These are phyloP conservation scores for Phlyctochytrium arcticum DNA, from an alignment of 192 early-diverging fungal genomes.

Conservation along the genomic window DNA sequence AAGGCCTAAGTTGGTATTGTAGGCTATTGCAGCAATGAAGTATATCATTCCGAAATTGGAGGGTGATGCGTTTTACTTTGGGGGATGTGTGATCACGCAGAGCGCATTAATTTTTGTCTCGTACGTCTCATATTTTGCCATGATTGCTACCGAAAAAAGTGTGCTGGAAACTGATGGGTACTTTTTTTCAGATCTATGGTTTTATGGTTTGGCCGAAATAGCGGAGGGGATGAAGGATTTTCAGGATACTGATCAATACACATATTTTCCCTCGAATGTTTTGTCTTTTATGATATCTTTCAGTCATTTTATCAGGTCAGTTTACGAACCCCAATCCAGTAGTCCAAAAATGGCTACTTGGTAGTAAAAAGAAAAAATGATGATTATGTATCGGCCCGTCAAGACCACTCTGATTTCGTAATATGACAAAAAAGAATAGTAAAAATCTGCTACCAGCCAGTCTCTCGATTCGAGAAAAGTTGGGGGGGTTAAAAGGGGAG, in stretches of 20 bases:
- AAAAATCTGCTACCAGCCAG: too few species aligned
- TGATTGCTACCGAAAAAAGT: not conserved
- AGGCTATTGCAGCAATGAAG: conserved; percentile 44
- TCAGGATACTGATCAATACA: conserved; percentile 12
- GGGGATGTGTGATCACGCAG: conserved; percentile 36
- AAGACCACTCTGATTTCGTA: too few species aligned
- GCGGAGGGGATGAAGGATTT: conserved; percentile 6
- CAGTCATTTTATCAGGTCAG: too few species aligned
- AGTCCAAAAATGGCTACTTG: too few species aligned
- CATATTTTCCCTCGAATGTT: too few species aligned
- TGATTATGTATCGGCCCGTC: too few species aligned
- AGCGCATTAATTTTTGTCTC: conserved; percentile 48
- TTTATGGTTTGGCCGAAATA: conserved; percentile 50
- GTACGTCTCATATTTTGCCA: conserved; percentile 22
- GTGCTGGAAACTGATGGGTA: not conserved
- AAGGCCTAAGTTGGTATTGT: not conserved
- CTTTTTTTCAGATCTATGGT: conserved; percentile 38
- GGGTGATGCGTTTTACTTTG: conserved; percentile 46
- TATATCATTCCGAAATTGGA: conserved; percentile 38
- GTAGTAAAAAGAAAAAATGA: too few species aligned
- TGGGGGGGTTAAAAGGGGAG: too few species aligned
- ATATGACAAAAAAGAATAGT: too few species aligned
- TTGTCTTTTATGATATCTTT: too few species aligned
- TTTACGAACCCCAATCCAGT: too few species aligned
- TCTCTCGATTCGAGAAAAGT: too few species aligned